phyloP scores from a whole-genome alignment of 2,329 filamentous ascomycete genomes.

The Monilinia polystroma region DNA sequence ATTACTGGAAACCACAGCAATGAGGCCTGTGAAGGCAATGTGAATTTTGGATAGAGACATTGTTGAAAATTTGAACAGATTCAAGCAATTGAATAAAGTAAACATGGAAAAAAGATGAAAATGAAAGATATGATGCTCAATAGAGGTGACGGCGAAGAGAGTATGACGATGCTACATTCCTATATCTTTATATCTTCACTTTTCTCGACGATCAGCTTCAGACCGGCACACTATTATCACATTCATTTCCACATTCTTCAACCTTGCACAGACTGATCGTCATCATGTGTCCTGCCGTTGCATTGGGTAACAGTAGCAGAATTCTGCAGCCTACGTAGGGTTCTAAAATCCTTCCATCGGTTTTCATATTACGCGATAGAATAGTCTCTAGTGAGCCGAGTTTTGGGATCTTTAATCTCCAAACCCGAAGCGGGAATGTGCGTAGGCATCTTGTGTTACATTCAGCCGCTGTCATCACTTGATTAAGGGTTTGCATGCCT shows the following conservation, averaged over 20 bases:
- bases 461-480: slow-evolving; percentile 4
- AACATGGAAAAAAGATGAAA: neutral
- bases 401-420: neutral
- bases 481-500: neutral
- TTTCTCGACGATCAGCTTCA: neutral
- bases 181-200: slow-evolving; percentile 7
- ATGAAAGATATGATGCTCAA: neutral
- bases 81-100: too few species aligned
- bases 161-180: neutral
- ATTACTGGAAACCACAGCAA: slow-evolving; percentile 9
- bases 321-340: slow-evolving; percentile 8
- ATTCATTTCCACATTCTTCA: slow-evolving; percentile 17
- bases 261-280: neutral
- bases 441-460: neutral
- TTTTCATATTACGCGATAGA: neutral
- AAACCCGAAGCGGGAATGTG: neutral
- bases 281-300: neutral
- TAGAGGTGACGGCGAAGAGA: neutral
- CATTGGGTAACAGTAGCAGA: neutral
- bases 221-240: neutral
- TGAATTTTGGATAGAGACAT: slow-evolving; percentile 3
- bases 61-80: too few species aligned
- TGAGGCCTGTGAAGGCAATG: neutral
- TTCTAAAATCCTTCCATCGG: neutral
- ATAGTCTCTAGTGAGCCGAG: neutral